A percentile compares a stretch with the other conserved stretches of the same genome.
phyloP scores from a whole-genome alignment of 768 basidiomycete genomes.

The Tulasnella sp. region DNA sequence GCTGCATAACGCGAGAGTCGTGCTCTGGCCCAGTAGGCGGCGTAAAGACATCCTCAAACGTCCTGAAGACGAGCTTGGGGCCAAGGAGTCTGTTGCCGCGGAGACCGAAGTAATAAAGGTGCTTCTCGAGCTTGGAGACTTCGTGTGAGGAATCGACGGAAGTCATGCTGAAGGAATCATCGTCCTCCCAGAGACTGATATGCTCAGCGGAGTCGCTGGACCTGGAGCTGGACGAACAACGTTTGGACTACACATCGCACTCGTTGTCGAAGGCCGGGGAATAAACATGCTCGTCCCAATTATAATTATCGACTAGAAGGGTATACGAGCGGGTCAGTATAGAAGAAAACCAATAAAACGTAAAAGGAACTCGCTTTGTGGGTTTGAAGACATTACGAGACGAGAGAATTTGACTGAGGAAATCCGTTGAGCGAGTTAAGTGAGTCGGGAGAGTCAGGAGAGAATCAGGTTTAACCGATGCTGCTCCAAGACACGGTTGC shows the following conservation, averaged over 20 bases:
- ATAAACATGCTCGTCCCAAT: conserved; percentile 13
- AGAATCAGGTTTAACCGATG: too few relatives aligned
- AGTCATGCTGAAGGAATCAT: conserved; percentile 1
- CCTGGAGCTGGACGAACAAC: not conserved
- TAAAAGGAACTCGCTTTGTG: conserved; percentile 14
- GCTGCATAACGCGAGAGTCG: conserved; percentile 26
- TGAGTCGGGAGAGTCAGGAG: not conserved
- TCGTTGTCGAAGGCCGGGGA: conserved; percentile 6
- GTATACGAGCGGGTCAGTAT: conserved; percentile 21
- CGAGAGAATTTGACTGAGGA: not conserved
- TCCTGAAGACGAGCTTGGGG: conserved; percentile 32
- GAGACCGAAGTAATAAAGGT: conserved; percentile 29
- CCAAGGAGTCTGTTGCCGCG: conserved; percentile 23
- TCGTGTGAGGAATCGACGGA: conserved; percentile 19
- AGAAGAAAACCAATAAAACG: conserved; percentile 20
- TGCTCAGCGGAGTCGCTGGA: conserved; percentile 4
- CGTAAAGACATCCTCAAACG: conserved; percentile 27
- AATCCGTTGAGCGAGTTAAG: not conserved
- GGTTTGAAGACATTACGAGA: too few relatives aligned
- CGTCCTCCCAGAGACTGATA: conserved; percentile 4
- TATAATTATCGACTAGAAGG: conserved; percentile 7
- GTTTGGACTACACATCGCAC: conserved; percentile 6
- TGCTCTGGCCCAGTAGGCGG: conserved; percentile 28
- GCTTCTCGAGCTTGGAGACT: conserved; percentile 25
- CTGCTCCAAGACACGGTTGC: too few relatives aligned